phyloP scores from a whole-genome alignment of 257 asterid species.

The Solanum sejunctum region DNA sequence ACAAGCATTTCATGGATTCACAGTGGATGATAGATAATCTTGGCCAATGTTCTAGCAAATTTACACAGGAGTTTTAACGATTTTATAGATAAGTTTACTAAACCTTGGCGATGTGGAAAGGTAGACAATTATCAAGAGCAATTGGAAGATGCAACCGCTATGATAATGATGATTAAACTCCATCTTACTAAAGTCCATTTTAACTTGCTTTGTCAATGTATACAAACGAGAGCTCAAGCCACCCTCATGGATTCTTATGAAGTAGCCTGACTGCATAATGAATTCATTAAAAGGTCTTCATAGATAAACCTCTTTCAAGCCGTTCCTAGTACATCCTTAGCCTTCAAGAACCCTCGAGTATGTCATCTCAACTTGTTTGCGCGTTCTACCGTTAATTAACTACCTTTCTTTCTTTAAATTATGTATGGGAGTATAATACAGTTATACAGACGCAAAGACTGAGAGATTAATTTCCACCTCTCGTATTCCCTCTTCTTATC shows the following conservation, averaged over 20 bases:
- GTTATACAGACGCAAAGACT: background rate
- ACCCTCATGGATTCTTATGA: background rate
- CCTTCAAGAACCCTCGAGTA: background rate
- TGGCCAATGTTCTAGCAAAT: background rate
- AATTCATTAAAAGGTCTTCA: background rate
- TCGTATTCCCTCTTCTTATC: background rate
- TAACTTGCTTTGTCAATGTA: background rate
- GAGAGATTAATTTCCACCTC: background rate
- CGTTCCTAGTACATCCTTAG: background rate
- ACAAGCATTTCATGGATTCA: background rate
- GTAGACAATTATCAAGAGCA: background rate
- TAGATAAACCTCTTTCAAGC: background rate
- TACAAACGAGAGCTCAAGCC: background rate
- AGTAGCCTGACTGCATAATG: background rate
- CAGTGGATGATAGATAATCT: background rate
- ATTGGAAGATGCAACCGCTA: background rate
- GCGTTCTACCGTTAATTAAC: background rate
- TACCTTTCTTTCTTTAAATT: background rate
- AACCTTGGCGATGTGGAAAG: background rate
- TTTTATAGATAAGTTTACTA: background rate
- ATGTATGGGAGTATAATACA: background rate
- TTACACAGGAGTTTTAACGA: background rate
- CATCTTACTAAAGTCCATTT: background rate
- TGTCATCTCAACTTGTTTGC: background rate
- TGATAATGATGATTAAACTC: background rate